Evolutionary conservation across 2,329 filamentous ascomycete species (phyloP).

Genomic region (Fusarium udum): DNA sequence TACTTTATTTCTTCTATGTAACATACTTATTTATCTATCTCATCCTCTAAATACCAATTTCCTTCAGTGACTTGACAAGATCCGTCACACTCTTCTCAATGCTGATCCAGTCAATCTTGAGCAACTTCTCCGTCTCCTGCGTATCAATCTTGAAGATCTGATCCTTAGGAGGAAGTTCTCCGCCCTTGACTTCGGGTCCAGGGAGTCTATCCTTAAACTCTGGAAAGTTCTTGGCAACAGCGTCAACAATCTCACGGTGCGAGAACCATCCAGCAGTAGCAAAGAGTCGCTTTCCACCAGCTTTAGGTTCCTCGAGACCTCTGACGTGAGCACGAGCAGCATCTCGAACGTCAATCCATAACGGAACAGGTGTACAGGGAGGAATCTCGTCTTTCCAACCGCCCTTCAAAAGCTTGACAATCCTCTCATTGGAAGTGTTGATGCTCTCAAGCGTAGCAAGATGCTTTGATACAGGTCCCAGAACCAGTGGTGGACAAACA

Average conservation of each 20-base stretch:
- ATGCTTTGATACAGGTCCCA: slow-evolving; percentile 62
- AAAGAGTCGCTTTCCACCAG: slow-evolving; percentile 62
- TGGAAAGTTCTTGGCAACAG: slow-evolving; percentile 59
- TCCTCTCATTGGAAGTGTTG: slow-evolving; percentile 64
- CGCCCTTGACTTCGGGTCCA: slow-evolving; percentile 54
- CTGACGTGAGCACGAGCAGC: slow-evolving; percentile 62
- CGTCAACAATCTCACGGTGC: slow-evolving; percentile 56
- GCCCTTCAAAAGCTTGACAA: slow-evolving; percentile 61
- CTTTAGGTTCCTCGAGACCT: slow-evolving; percentile 59
- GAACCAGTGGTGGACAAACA: slow-evolving; percentile 64
- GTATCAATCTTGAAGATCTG: slow-evolving; percentile 66
- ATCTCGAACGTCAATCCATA: slow-evolving; percentile 67
- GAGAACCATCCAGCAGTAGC: slow-evolving; percentile 57
- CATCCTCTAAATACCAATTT: slow-evolving; percentile 43
- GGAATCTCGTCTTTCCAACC: slow-evolving; percentile 58
- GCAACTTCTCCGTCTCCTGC: slow-evolving; percentile 63
- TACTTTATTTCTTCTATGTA: not conserved
- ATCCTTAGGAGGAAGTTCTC: slow-evolving; percentile 51
- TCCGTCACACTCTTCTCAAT: slow-evolving; percentile 72
- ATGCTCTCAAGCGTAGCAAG: slow-evolving; percentile 56
- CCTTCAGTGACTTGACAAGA: slow-evolving; percentile 70
- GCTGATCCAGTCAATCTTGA: slow-evolving; percentile 70
- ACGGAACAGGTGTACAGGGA: slow-evolving; percentile 50
- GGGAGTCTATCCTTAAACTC: slow-evolving; percentile 60
- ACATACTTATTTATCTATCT: not conserved